Evolutionary conservation across 139 green algal genomes (phyloP).

Genomic region (Micractinium sp.): DNA sequence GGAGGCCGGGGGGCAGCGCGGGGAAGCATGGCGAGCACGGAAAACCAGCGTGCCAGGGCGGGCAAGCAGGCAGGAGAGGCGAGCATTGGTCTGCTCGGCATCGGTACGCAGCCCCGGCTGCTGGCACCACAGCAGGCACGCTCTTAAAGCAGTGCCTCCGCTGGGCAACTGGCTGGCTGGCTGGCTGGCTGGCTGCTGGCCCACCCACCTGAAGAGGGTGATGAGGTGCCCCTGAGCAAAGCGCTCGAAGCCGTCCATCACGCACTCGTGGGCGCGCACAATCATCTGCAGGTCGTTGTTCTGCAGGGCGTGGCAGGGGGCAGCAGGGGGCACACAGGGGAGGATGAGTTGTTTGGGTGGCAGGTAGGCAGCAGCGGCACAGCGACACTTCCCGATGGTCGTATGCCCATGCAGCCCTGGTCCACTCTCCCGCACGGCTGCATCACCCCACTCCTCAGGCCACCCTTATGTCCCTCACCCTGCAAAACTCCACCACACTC

Average conservation of each 20-base stretch:
- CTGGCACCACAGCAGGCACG: not conserved
- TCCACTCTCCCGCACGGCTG: not conserved
- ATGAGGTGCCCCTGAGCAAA: constrained; percentile 97
- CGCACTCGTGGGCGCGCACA: constrained; percentile 98
- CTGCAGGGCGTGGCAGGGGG: constrained; percentile 41
- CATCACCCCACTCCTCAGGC: too few species aligned
- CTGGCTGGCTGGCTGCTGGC: not conserved
- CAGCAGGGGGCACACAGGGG: not conserved
- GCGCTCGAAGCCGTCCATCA: constrained; percentile 99
- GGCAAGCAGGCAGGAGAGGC: not conserved
- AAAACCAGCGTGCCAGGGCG: not conserved
- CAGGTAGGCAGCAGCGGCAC: not conserved
- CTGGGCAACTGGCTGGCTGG: too few species aligned
- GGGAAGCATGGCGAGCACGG: too few species aligned
- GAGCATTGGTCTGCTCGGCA: not conserved
- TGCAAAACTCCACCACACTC: not conserved
- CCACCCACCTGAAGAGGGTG: constrained; percentile 87
- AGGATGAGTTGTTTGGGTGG: not conserved
- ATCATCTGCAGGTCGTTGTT: constrained; percentile 98
- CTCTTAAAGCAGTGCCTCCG: too few species aligned
- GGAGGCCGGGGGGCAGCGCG: not conserved
- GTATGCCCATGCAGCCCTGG: not conserved
- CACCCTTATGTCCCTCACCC: too few species aligned
- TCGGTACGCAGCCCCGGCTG: not conserved
- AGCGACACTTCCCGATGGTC: not conserved